Evolutionary conservation across 345 rosid genomes (phyloP).

Genomic region (Erysimum cheiranthoides): DNA sequence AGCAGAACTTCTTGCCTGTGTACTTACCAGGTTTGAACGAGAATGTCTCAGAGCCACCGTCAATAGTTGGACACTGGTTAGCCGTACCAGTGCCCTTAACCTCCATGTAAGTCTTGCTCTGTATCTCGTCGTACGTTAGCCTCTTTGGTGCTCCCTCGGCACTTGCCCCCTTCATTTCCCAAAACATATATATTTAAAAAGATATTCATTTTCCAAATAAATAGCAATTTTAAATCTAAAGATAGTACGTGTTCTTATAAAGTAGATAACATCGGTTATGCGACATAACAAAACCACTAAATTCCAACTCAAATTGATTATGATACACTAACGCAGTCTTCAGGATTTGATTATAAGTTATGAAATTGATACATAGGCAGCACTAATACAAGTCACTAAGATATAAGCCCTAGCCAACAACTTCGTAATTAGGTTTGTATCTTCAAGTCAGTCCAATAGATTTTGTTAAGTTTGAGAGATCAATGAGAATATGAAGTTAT

Average conservation of each 20-base stretch:
- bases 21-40: slow-evolving; percentile 87
- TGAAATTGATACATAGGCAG: not conserved
- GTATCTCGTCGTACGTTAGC: slow-evolving; percentile 91
- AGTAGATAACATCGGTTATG: too few species aligned
- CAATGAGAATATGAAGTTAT: not conserved
- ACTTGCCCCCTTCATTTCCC: slow-evolving; percentile 66
- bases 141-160: slow-evolving; percentile 93
- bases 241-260: not conserved
- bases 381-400: not conserved
- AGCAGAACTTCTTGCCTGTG: slow-evolving; percentile 81
- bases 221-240: slow-evolving; percentile 2
- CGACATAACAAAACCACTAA: not conserved
- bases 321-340: not conserved
- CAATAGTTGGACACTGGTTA: slow-evolving; percentile 86
- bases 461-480: not conserved
- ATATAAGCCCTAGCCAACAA: not conserved
- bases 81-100: slow-evolving; percentile 96
- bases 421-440: not conserved
- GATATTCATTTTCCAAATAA: not conserved
- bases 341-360: not conserved
- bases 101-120: slow-evolving; percentile 94
- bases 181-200: not conserved
- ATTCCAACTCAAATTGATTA: not conserved
- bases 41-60: slow-evolving; percentile 75
- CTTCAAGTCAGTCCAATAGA: not conserved